phyloP scores from a whole-genome alignment of 1,284 basidiomycete species.

The Lentinula novae-zelandiae region DNA sequence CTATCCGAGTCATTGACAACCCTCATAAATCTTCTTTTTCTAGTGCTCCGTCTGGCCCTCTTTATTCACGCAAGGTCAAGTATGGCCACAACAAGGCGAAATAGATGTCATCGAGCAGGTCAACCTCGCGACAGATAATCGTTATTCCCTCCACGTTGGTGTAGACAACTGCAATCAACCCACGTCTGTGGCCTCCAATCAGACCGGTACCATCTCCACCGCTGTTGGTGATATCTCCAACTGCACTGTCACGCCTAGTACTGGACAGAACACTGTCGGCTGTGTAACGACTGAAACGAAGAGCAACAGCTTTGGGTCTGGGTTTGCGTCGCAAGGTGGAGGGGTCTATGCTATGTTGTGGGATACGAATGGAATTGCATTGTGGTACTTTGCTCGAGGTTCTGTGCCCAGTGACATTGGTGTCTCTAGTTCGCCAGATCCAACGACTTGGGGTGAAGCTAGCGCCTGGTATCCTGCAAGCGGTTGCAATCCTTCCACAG shows the following conservation, averaged over 20 bases:
- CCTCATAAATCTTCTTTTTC: background rate
- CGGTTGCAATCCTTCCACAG: constrained; percentile 32
- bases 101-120: constrained; percentile 15
- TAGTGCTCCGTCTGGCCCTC: constrained; percentile 17
- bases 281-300: constrained; percentile 10
- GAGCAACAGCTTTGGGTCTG: constrained; percentile 9
- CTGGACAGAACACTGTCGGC: constrained; percentile 7
- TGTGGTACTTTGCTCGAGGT: constrained; percentile 57
- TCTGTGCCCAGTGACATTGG: constrained; percentile 55
- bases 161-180: constrained; percentile 13
- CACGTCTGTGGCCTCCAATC: constrained; percentile 12
- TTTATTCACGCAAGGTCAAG: constrained; percentile 13
- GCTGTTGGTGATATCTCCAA: constrained; percentile 8
- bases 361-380: constrained; percentile 48
- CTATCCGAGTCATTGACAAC: background rate
- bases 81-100: constrained; percentile 12
- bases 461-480: constrained; percentile 52
- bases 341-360: constrained; percentile 37
- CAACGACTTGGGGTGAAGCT: constrained; percentile 54
- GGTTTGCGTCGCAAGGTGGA: constrained; percentile 17
- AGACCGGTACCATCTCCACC: constrained; percentile 15
- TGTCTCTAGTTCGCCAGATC: constrained; percentile 41
- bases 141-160: constrained; percentile 14
- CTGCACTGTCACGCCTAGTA: constrained; percentile 16
- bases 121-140: constrained; percentile 11